phyloP scores from a whole-genome alignment of 225 moss, liverwort and hornwort genomes.

The Pseudoscleropodium purum region DNA sequence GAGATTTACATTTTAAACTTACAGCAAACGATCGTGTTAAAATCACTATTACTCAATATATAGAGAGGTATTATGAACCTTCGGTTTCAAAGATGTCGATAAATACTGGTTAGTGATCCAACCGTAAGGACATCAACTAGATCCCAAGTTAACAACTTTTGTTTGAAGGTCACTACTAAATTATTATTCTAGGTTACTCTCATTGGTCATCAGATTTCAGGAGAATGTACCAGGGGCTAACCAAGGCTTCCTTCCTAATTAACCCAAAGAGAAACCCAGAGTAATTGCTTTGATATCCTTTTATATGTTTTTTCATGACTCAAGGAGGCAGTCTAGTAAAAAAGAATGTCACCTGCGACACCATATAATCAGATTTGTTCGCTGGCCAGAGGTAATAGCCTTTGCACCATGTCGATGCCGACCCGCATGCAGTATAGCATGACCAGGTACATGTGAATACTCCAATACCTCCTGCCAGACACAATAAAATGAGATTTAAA shows the following conservation, averaged over 20 bases:
- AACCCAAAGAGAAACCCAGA: not conserved
- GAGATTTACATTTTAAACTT: not conserved
- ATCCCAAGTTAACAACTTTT: not conserved
- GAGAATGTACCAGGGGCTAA: not conserved
- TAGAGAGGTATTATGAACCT: too few relatives aligned
- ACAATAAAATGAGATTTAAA: not conserved
- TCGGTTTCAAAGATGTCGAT: not conserved
- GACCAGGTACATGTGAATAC: slow-evolving; percentile 92
- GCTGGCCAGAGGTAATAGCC: slow-evolving; percentile 87
- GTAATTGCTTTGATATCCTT: not conserved
- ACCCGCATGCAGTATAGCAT: slow-evolving; percentile 93
- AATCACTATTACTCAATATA: not conserved
- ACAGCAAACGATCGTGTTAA: not conserved
- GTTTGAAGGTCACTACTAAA: not conserved
- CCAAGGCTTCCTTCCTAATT: not conserved
- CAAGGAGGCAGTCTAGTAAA: not conserved
- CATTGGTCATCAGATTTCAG: not conserved
- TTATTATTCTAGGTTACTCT: not conserved
- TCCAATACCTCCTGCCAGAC: slow-evolving; percentile 82
- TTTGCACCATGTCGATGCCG: slow-evolving; percentile 98
- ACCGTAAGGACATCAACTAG: not conserved
- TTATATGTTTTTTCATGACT: not conserved
- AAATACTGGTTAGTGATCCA: not conserved
- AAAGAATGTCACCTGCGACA: slow-evolving; percentile 68
- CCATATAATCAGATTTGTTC: slow-evolving; percentile 95